Evolutionary conservation across 228 moss, liverwort and hornwort species (phyloP).

Genomic region (Sphagnum magellanicum): DNA sequence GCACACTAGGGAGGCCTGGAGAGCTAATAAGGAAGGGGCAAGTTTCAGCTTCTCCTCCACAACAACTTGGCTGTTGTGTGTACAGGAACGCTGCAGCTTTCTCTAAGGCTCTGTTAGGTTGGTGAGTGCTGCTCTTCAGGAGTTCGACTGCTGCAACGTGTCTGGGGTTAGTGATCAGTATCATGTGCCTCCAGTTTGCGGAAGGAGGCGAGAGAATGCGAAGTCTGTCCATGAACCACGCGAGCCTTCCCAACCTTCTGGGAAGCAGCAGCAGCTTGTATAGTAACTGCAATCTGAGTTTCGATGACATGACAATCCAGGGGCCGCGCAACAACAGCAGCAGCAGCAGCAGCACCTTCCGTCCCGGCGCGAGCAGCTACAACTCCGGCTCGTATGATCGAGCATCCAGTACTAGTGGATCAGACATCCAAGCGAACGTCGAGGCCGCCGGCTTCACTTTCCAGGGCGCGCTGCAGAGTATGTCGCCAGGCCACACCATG

Average conservation of each 20-base stretch:
- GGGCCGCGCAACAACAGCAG: not conserved
- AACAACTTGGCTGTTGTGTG: too few relatives aligned
- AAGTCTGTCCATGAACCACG: not conserved
- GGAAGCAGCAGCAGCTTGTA: too few relatives aligned
- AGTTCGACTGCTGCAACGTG: too few relatives aligned
- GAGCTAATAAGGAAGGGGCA: too few relatives aligned
- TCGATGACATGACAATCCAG: not conserved
- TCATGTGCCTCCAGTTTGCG: constrained; percentile 32
- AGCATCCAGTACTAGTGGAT: constrained; percentile 45
- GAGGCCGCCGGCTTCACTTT: constrained; percentile 39
- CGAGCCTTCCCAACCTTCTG: too few relatives aligned
- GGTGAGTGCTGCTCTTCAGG: too few relatives aligned
- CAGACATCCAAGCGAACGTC: constrained; percentile 47
- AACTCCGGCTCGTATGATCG: constrained; percentile 18
- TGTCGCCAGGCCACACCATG: constrained; percentile 22
- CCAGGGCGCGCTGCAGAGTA: constrained; percentile 26
- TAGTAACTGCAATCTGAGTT: too few relatives aligned
- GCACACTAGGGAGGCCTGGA: too few relatives aligned
- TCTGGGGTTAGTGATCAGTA: not conserved
- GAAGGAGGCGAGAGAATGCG: constrained; percentile 32
- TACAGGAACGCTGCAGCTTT: too few relatives aligned
- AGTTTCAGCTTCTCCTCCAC: too few relatives aligned
- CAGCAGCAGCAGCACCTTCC: constrained; percentile 1
- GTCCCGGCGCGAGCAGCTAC: constrained; percentile 15
- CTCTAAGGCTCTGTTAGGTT: too few relatives aligned